These are phyloP conservation scores for Scutellaria minor DNA, from an alignment of 257 asterid genomes.

Conservation along the genomic window DNA sequence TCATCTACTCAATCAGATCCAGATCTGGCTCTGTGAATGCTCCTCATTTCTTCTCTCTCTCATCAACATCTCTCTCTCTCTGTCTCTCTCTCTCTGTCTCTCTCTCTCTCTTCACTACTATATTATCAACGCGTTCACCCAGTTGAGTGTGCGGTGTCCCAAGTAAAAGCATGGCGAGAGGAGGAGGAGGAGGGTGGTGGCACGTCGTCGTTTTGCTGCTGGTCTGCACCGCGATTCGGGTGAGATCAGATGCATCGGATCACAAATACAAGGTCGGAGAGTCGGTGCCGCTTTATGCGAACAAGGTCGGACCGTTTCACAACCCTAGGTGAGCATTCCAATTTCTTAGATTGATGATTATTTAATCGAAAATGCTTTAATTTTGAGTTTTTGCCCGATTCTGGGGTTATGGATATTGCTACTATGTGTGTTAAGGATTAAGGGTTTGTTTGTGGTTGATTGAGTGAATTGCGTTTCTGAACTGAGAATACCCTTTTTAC, in stretches of 20 bases:
- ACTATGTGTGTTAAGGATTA: not conserved
- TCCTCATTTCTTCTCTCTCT: conserved; percentile 23
- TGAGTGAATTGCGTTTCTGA: conserved; percentile 8
- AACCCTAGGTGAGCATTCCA: conserved; percentile 52
- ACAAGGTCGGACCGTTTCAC: conserved; percentile 91
- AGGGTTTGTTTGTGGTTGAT: conserved; percentile 7
- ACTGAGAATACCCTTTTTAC: not conserved
- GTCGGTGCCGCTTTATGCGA: conserved; percentile 81
- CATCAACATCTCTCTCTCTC: conserved; percentile 26
- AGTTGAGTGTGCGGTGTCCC: not conserved
- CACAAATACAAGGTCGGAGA: conserved; percentile 77
- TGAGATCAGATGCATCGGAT: conserved; percentile 69
- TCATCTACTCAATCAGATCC: conserved; percentile 35
- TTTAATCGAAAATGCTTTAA: not conserved
- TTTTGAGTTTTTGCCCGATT: not conserved
- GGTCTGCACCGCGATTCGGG: conserved; percentile 37
- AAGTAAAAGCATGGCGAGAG: conserved; percentile 38
- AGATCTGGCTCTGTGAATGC: conserved; percentile 30
- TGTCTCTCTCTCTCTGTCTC: conserved; percentile 33
- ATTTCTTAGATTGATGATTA: not conserved
- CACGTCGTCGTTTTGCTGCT: conserved; percentile 46
- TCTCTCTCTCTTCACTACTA: conserved; percentile 17
- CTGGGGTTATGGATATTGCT: not conserved
- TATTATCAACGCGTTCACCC: conserved; percentile 12
- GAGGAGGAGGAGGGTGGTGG: conserved; percentile 37